phyloP scores from a whole-genome alignment of 352 stramenopile species.

The Phytopythium mirpurense region DNA sequence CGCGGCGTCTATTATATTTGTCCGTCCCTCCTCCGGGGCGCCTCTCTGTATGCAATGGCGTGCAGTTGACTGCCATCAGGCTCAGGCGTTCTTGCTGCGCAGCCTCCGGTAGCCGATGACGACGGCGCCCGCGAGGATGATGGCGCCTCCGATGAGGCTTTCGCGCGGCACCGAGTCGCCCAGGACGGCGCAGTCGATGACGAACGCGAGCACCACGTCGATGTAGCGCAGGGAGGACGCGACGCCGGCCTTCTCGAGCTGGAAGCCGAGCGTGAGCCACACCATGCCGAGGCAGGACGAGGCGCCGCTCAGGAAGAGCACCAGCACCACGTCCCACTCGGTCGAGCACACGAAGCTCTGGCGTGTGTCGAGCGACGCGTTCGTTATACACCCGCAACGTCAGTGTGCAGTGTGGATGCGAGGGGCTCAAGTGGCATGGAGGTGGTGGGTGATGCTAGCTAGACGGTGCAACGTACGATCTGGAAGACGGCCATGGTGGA shows the following conservation, averaged over 20 bases:
- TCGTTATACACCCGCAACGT: no score
- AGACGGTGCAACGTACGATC: conserved; percentile 34
- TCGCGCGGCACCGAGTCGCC: conserved; percentile 17
- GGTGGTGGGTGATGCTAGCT: no score
- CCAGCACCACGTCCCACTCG: conserved; percentile 13
- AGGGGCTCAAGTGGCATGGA: no score
- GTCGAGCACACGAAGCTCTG: conserved; percentile 4
- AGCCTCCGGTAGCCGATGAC: conserved; percentile 22
- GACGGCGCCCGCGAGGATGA: conserved; percentile 26
- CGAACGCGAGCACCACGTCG: conserved; percentile 33
- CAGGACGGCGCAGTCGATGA: conserved; percentile 29
- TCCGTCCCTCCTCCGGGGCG: no score
- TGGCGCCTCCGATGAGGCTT: conserved; percentile 23
- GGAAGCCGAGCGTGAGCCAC: conserved; percentile 32
- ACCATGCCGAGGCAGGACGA: conserved; percentile 31
- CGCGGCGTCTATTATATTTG: conserved; percentile 5
- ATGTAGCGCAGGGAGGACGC: conserved; percentile 37
- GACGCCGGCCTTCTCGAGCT: conserved; percentile 31
- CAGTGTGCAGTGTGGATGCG: no score
- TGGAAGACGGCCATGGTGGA: conserved; percentile 21
- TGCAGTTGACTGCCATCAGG: no score
- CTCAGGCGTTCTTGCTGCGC: background rate
- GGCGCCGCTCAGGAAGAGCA: conserved; percentile 22
- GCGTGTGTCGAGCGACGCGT: no score
- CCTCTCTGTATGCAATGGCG: no score